These are phyloP conservation scores for Saccharata proteae DNA, from an alignment of 2,329 filamentous ascomycete species.

Conservation along the genomic window DNA sequence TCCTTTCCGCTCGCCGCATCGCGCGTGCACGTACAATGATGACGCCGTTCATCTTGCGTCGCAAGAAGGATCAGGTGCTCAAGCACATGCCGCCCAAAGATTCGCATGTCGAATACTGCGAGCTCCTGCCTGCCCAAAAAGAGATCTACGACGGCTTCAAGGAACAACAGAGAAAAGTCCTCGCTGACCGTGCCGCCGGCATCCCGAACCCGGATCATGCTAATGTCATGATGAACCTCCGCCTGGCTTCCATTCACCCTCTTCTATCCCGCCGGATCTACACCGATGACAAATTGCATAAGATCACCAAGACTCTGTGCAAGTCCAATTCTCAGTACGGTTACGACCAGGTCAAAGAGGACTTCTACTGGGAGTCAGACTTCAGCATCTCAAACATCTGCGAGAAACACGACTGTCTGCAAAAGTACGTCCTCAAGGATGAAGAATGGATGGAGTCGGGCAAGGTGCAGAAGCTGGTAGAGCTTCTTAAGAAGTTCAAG, in stretches of 20 bases:
- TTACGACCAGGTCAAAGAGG: conserved; percentile 40
- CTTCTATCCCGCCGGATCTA: conserved; percentile 77
- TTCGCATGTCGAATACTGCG: conserved; percentile 66
- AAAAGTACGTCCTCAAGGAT: conserved; percentile 45
- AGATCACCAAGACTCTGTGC: conserved; percentile 68
- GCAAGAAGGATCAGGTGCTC: conserved; percentile 86
- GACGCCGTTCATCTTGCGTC: conserved; percentile 84
- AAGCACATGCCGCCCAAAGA: conserved; percentile 70
- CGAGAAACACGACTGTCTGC: conserved; percentile 22
- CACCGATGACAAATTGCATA: conserved; percentile 57
- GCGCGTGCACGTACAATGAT: conserved; percentile 80
- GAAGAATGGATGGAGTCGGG: conserved; percentile 62
- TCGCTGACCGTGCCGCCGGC: conserved; percentile 45
- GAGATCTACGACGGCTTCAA: conserved; percentile 63
- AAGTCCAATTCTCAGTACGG: conserved; percentile 47
- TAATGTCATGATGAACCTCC: conserved; percentile 68
- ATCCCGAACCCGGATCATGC: conserved; percentile 42
- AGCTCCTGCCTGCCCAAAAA: conserved; percentile 61
- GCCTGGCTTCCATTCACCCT: conserved; percentile 85
- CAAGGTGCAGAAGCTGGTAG: conserved; percentile 71
- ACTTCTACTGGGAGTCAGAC: conserved; percentile 45
- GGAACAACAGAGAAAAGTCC: conserved; percentile 46
- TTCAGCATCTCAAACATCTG: conserved; percentile 15
- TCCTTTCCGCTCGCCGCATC: conserved; percentile 80
- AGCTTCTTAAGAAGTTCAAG: conserved; percentile 61